Evolutionary conservation across 177 flowering plant genomes (phyloP).

Genomic region (Telopea speciosissima): DNA sequence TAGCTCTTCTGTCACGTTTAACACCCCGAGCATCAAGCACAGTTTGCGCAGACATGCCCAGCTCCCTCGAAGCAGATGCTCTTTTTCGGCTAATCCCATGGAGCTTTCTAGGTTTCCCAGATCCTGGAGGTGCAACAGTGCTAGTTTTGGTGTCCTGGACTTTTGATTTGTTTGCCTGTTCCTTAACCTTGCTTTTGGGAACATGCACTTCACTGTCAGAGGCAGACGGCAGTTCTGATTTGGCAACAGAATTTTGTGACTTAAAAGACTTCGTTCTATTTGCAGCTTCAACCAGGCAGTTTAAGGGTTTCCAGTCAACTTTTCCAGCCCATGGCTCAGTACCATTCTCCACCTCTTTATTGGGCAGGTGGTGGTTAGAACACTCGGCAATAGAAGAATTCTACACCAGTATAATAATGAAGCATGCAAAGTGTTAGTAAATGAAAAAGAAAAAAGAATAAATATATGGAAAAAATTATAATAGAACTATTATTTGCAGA

Average conservation of each 20-base stretch:
- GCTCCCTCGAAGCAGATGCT: slow-evolving; percentile 31
- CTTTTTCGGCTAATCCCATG: slow-evolving; percentile 37
- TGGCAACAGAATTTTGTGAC: slow-evolving; percentile 37
- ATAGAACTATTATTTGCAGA: too few relatives aligned
- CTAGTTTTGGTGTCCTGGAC: slow-evolving; percentile 39
- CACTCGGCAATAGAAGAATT: slow-evolving; percentile 43
- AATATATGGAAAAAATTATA: neutral
- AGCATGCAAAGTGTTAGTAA: neutral
- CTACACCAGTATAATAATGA: slow-evolving; percentile 33
- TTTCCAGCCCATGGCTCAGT: slow-evolving; percentile 43
- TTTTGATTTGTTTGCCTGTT: slow-evolving; percentile 33
- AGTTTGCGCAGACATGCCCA: slow-evolving; percentile 36
- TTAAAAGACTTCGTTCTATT: slow-evolving; percentile 69
- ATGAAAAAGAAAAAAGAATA: neutral
- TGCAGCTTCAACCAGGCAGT: slow-evolving; percentile 84
- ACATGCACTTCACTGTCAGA: slow-evolving; percentile 22
- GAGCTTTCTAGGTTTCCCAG: slow-evolving; percentile 46
- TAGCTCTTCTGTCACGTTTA: slow-evolving; percentile 35
- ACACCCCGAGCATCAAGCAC: slow-evolving; percentile 43
- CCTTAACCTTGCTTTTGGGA: slow-evolving; percentile 45
- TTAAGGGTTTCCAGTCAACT: slow-evolving; percentile 85
- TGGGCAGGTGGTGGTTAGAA: slow-evolving; percentile 29
- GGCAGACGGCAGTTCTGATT: slow-evolving; percentile 28
- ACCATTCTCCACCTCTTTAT: slow-evolving; percentile 39
- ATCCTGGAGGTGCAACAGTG: slow-evolving; percentile 23